phyloP scores from a whole-genome alignment of 352 stramenopile species.

The Globisporangium carolinianum region DNA sequence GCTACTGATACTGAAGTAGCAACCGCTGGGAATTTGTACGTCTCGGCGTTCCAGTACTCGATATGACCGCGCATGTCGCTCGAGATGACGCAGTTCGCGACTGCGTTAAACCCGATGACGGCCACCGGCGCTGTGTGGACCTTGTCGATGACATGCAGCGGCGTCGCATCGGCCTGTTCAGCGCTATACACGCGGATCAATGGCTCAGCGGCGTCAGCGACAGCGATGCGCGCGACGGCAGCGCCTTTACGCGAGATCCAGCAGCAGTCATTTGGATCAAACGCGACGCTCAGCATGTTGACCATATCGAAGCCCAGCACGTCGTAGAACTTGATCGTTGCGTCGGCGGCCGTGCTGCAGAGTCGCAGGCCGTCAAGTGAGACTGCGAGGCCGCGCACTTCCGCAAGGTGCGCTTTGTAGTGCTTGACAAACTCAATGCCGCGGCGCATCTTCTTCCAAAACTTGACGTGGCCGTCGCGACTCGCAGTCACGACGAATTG shows the following conservation, averaged over 20 bases:
- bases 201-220: constrained; percentile 56
- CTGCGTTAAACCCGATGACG: constrained; percentile 79
- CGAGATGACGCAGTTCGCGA: constrained; percentile 88
- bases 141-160: constrained; percentile 60
- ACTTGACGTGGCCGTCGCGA: constrained; percentile 97
- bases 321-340: constrained; percentile 98
- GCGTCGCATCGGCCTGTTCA: constrained; percentile 45
- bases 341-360: constrained; percentile 84
- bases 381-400: constrained; percentile 82
- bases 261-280: constrained; percentile 58
- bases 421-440: constrained; percentile 99
- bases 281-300: constrained; percentile 91
- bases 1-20: background rate
- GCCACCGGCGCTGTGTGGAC: constrained; percentile 91
- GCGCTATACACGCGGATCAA: constrained; percentile 85
- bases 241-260: constrained; percentile 63
- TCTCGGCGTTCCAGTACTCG: constrained; percentile 90
- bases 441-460: constrained; percentile 97
- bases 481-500: constrained; percentile 96
- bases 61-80: constrained; percentile 90
- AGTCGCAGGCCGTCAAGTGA: constrained; percentile 80
- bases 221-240: constrained; percentile 64
- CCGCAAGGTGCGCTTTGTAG: constrained; percentile 94
- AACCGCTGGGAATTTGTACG: constrained; percentile 38
- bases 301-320: constrained; percentile 97